A percentile compares a stretch with the other conserved stretches of the same genome.
phyloP scores from a whole-genome alignment of 2,329 filamentous ascomycete genomes.

The Sordariomycetes sp. region DNA sequence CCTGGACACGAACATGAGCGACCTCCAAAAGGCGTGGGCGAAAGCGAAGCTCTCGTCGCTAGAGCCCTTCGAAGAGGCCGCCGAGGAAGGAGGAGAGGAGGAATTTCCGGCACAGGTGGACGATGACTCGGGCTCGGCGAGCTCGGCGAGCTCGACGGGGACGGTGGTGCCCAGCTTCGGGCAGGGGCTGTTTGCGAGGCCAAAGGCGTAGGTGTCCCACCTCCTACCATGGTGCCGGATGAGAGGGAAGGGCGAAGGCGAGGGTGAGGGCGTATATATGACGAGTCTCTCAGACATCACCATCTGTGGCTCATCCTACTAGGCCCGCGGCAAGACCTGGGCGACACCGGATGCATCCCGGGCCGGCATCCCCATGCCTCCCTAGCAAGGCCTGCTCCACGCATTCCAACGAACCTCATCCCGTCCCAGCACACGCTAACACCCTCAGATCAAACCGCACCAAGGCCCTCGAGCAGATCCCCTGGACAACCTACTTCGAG shows the following conservation, averaged over 20 bases:
- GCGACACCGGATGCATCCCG: background rate
- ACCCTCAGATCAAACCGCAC: conserved; percentile 33
- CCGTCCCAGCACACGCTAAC: background rate
- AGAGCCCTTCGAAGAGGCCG: conserved; percentile 38
- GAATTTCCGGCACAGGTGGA: conserved; percentile 24
- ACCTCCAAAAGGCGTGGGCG: conserved; percentile 68
- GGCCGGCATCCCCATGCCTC: no score
- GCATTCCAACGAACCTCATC: no score
- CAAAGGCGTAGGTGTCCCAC: conserved; percentile 46
- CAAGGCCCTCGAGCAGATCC: conserved; percentile 51
- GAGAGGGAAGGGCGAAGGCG: no score
- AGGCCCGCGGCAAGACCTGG: no score
- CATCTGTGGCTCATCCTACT: no score
- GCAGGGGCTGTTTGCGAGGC: conserved; percentile 62
- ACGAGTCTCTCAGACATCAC: no score
- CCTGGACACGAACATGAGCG: conserved; percentile 56
- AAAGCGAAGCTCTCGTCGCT: conserved; percentile 60
- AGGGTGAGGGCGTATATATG: no score
- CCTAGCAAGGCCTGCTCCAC: no score
- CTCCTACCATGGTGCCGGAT: background rate
- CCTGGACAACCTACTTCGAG: conserved; percentile 87
- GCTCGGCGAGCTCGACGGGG: conserved; percentile 60
- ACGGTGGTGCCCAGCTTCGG: conserved; percentile 77
- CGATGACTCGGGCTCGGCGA: conserved; percentile 64
- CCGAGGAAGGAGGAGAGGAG: conserved; percentile 26